Evolutionary conservation across 2,329 filamentous ascomycete genomes (phyloP), one percentile per base, ranked within the genome.

Genomic region (Apiospora malaysiana): DNA sequence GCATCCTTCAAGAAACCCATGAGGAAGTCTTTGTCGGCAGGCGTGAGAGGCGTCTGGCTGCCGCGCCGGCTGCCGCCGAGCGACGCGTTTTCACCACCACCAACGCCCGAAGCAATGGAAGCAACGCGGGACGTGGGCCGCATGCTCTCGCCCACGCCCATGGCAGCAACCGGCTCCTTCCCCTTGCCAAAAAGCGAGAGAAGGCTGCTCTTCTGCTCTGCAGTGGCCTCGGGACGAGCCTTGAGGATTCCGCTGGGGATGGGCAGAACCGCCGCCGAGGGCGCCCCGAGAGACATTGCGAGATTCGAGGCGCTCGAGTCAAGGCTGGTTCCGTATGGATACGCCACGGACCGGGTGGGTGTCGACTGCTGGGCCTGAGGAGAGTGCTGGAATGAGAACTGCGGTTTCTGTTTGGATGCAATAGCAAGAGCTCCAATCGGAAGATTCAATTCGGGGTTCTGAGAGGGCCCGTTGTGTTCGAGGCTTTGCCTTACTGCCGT

Each of bases 11-110:
- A 82, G 78, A 94, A 96, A 12, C 89, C 91, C 68, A 96, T 84
- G 78, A 97, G 82, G 76, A 96, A 96, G 21, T 86, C 91, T 78
- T 93, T 91, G 75, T 96, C 91, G 0, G 89, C 91, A 0, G 92
- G 88, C 4, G 91, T 92, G 63, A 90, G 89, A 16, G 88, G 84
- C 43, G 85, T 85, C 76, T 87, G 83, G 72, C 85, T 88, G 23
- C 83, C 84, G 14, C 86, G 83, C 51, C 85, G 82, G 56, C 67
- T 72, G 21, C 69, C 66, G 42, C 69, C 66, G 27, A 66, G 49
- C 27, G 65, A 63, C 47, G 82, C 72, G 9, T 70, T 75, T 45
- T 45, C 42, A 32, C 83, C 82, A 16, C 81, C 82, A 16, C 81
- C 82, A 40, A 75, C 77, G 12, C 80, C 81, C 69, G 85, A 84